Percentiles rank a stretch among this genome's conserved stretches.
Evolutionary conservation across 148 eudicot genomes (phyloP).

Genomic region (Persicaria maculosa): DNA sequence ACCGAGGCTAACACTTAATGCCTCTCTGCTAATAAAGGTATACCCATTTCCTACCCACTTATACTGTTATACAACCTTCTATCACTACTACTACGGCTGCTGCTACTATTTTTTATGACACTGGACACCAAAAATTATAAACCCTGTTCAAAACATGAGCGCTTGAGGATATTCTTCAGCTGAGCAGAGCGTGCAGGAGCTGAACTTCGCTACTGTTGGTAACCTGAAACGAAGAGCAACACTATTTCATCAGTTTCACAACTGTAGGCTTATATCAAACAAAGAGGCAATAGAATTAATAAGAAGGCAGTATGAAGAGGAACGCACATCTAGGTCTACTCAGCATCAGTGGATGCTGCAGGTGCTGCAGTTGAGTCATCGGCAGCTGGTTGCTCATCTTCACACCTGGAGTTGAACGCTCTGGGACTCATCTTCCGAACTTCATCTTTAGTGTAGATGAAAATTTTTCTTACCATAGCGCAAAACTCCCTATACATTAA

Average conservation of each 20-base stretch:
- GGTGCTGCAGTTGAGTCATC: conserved; percentile 39
- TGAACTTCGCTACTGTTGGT: neutral
- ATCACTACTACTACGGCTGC: neutral
- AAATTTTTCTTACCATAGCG: conserved; percentile 82
- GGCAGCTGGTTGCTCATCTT: conserved; percentile 37
- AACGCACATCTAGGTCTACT: neutral
- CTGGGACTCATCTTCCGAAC: conserved; percentile 76
- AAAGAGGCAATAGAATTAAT: neutral
- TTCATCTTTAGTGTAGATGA: conserved; percentile 84
- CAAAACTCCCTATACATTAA: conserved; percentile 68
- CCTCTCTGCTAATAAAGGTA: conserved; percentile 19
- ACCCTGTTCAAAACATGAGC: neutral
- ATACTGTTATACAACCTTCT: neutral
- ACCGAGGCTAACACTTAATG: neutral
- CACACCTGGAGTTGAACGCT: conserved; percentile 41
- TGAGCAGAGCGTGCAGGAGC: neutral
- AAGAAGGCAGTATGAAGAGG: neutral
- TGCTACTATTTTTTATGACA: neutral
- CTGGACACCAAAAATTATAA: neutral
- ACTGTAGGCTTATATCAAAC: neutral
- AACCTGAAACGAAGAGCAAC: neutral
- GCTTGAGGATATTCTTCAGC: neutral
- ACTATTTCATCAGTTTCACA: neutral
- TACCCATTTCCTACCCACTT: conserved; percentile 23
- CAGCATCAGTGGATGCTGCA: conserved; percentile 28